Evolutionary conservation across 345 rosid species (phyloP).

Genomic region (Gossypium bickii): DNA sequence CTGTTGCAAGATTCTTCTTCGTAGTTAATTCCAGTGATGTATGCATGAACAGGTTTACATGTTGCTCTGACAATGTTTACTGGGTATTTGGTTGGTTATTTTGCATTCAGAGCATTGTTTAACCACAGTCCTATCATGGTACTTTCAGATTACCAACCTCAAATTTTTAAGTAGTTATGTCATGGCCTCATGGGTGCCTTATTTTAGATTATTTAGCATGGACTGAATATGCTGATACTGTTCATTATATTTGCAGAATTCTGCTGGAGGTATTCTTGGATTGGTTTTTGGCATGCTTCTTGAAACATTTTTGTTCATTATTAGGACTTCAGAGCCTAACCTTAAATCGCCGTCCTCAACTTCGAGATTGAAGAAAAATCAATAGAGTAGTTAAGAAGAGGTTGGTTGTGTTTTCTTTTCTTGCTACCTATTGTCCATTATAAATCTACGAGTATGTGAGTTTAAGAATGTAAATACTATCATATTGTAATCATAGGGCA

Average conservation of each 20-base stretch:
- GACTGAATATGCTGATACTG: not conserved
- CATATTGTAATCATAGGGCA: not conserved
- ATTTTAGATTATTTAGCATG: not conserved
- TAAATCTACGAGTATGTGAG: not conserved
- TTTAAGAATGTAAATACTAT: not conserved
- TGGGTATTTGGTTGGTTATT: slow-evolving; percentile 84
- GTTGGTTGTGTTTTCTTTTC: slow-evolving; percentile 1
- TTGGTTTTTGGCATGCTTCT: slow-evolving; percentile 82
- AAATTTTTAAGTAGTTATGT: not conserved
- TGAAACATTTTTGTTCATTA: no score
- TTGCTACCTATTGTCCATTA: not conserved
- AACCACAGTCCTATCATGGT: slow-evolving; percentile 69
- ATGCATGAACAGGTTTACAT: slow-evolving; percentile 60
- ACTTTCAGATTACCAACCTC: slow-evolving; percentile 2
- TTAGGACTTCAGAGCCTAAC: slow-evolving; percentile 57
- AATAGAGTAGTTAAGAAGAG: slow-evolving; percentile 26
- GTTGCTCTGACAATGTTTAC: slow-evolving; percentile 91
- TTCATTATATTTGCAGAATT: slow-evolving; percentile 44
- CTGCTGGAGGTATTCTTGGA: slow-evolving; percentile 93
- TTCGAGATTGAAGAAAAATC: slow-evolving; percentile 62
- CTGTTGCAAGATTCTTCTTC: not conserved
- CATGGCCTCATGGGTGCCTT: not conserved
- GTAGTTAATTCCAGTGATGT: not conserved
- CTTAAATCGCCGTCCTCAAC: slow-evolving; percentile 28
- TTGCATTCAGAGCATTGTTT: slow-evolving; percentile 81